Conservation (phyloP, 768 basidiomycete genomes). For the Tulasnella sp. region DNA sequence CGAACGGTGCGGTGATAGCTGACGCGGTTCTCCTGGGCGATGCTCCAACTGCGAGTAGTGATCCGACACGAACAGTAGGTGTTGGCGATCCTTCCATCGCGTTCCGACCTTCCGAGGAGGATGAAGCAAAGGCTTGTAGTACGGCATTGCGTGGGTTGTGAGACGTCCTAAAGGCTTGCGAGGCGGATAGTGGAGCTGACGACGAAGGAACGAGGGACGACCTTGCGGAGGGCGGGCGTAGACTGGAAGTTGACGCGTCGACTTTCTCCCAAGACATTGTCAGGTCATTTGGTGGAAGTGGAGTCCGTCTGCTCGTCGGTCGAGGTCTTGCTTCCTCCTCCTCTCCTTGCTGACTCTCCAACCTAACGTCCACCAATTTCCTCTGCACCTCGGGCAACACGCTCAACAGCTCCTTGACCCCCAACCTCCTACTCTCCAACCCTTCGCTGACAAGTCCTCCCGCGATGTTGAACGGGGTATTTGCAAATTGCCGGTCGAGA, state of each 20-base stretch:
- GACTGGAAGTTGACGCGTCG: not conserved
- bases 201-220: not conserved
- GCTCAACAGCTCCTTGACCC: conserved; percentile 61
- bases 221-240: not conserved
- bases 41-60: not conserved
- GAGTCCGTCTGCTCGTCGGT: conserved; percentile 7
- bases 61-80: not conserved
- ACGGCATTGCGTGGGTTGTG: conserved; percentile 19
- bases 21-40: not conserved
- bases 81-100: not conserved
- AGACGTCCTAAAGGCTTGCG: conserved; percentile 8
- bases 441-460: conserved; percentile 17
- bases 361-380: conserved; percentile 50
- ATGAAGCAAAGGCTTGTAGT: conserved; percentile 16
- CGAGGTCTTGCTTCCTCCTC: not conserved
- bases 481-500: conserved; percentile 54
- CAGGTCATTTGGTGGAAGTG: conserved; percentile 29
- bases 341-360: conserved; percentile 35
- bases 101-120: conserved; percentile 5
- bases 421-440: conserved; percentile 33
- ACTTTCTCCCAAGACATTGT: conserved; percentile 63
- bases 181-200: conserved; percentile 12
- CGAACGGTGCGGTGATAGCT: not conserved
- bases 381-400: conserved; percentile 58
- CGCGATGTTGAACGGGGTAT: conserved; percentile 35